Evolutionary conservation across 2,329 filamentous ascomycete species (phyloP).

Genomic region (Teratosphaeria nubilosa): DNA sequence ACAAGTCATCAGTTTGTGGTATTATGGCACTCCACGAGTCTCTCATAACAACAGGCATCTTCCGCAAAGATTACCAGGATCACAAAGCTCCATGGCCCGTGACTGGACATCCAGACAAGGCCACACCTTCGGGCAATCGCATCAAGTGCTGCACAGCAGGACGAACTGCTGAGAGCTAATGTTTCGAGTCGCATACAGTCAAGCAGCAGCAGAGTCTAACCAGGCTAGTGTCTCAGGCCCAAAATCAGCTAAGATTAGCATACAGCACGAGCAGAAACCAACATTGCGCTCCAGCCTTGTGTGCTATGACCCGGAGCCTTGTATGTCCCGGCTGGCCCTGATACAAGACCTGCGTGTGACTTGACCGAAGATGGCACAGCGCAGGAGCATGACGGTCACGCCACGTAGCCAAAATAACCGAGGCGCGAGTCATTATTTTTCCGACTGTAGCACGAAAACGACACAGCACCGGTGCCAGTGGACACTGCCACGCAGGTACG

Average conservation of each 20-base stretch:
- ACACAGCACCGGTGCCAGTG: background rate
- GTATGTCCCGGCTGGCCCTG: background rate
- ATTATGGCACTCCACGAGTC: too few species aligned
- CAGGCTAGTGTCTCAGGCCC: background rate
- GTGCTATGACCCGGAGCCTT: background rate
- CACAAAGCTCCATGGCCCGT: too few species aligned
- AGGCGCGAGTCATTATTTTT: too few species aligned
- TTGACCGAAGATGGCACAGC: too few species aligned
- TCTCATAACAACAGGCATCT: too few species aligned
- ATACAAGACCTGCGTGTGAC: background rate
- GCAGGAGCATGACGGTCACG: too few species aligned
- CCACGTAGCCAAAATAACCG: too few species aligned
- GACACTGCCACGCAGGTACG: background rate
- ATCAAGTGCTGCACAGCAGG: background rate
- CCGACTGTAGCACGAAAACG: too few species aligned
- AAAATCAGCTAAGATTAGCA: background rate
- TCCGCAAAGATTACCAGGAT: too few species aligned
- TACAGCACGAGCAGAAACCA: background rate
- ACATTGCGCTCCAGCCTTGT: background rate
- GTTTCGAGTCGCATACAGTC: background rate
- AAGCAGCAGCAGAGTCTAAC: background rate
- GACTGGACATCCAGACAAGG: too few species aligned
- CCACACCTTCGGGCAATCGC: too few species aligned
- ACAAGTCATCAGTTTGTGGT: too few species aligned
- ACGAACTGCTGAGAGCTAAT: background rate